Base-by-base conservation (phyloP, 2,329 filamentous ascomycete species). In the Exophiala calicioides region DNA sequence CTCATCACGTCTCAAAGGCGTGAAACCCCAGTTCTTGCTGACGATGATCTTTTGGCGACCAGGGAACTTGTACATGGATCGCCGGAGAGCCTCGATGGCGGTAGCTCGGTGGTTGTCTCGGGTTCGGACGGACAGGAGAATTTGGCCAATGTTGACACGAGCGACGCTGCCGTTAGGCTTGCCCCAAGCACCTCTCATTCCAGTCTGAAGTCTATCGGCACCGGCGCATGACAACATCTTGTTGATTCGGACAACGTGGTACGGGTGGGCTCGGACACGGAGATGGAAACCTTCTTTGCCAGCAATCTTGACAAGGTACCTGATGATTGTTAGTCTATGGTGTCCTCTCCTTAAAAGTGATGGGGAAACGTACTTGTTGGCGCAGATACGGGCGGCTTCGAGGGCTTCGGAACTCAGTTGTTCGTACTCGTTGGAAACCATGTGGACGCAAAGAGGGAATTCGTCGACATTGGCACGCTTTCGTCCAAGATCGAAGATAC, bases 1-100 rank as follows among this genome's bases (percentile, higher is more conserved):
- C 76, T 98, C 93, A 65, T 97, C 93, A 66, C 93, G 90, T 69
- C 89, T 86, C 67, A 98, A 88, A 71, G 90, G 90, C 58, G 93
- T 98, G 88, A 98, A 98, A 65, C 93, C 93, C 93, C 93, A 98
- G 85, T 98, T 98, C 90, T 97, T 98, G 82, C 88, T 94, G 79
- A 97, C 86, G 69, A 98, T 96, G 80, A 98, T 97, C 90, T 98
- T 98, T 84, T 98, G 93, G 79, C 93, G 91, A 76, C 93, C 93
- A 63, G 93, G 93, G 88, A 98, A 98, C 87, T 97, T 98, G 89
- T 97, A 96, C 86, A 96, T 93, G 62, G 90, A 94, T 75, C 93
- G 90, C 73, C 94, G 91, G 74, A 98, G 88, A 71, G 93, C 93
- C 86, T 98, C 93, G 68, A 98, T 90, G 73, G 93, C 93, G 68